A percentile compares a stretch with the other conserved stretches of the same genome.
Evolutionary conservation across 192 early-diverging fungal species (phyloP).

Genomic region (Allomyces javanicus): DNA sequence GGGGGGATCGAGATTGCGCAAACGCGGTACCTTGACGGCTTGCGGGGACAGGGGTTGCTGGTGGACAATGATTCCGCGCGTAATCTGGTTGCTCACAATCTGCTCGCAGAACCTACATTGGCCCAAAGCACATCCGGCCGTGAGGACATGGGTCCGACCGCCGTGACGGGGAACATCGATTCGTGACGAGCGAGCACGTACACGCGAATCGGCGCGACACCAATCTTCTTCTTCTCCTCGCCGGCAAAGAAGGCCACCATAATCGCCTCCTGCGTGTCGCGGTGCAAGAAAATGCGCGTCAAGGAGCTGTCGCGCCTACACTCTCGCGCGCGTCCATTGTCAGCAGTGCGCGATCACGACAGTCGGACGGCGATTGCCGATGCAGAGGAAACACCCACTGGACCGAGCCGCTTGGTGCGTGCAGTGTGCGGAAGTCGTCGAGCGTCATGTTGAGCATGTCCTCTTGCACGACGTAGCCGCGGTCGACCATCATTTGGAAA

Average conservation of each 20-base stretch:
- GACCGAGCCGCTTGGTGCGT: neutral
- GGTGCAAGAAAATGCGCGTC: no score
- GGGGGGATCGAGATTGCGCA: slow-evolving; percentile 20
- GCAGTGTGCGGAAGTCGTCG: neutral
- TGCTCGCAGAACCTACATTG: slow-evolving; percentile 33
- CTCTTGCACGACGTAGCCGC: slow-evolving; percentile 25
- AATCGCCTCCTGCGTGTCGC: no score
- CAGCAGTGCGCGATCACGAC: no score
- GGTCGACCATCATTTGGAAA: slow-evolving; percentile 71
- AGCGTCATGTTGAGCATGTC: neutral
- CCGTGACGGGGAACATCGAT: no score
- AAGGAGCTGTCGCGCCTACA: no score
- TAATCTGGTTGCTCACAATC: slow-evolving; percentile 67
- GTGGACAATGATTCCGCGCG: slow-evolving; percentile 74
- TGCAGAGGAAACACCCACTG: neutral
- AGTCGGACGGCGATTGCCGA: neutral
- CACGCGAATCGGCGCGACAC: slow-evolving; percentile 75
- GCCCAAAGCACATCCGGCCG: no score
- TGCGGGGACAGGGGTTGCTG: slow-evolving; percentile 60
- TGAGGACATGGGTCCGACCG: no score
- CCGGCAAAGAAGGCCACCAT: no score
- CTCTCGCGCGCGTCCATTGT: no score
- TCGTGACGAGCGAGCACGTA: slow-evolving; percentile 15
- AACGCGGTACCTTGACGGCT: slow-evolving; percentile 50
- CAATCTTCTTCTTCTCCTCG: slow-evolving; percentile 22